Evolutionary conservation across 139 green algal genomes (phyloP).

Genomic region (Coelastrella sp.): DNA sequence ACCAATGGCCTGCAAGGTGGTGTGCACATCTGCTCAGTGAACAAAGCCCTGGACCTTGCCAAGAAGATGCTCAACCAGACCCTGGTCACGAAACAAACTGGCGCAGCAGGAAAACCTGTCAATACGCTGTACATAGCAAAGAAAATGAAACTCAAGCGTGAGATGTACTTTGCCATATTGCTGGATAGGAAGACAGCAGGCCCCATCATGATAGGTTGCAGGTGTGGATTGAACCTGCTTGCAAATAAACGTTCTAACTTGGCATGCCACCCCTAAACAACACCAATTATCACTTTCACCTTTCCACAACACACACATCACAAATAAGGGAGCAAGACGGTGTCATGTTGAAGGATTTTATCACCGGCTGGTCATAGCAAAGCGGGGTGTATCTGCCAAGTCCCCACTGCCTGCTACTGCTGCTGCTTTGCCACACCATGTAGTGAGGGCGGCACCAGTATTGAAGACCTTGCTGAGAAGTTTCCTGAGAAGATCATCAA

Average conservation of each 20-base stretch:
- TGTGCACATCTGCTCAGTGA: constrained; percentile 86
- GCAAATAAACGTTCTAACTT: no score
- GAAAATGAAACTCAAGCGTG: constrained; percentile 94
- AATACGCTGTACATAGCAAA: constrained; percentile 94
- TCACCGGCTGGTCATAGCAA: no score
- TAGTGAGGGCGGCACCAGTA: constrained; percentile 90
- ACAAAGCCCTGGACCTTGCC: constrained; percentile 78
- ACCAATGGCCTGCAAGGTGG: constrained; percentile 97
- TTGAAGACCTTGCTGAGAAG: constrained; percentile 98
- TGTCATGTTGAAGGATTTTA: no score
- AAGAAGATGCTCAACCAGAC: constrained; percentile 88
- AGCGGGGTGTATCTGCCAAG: neutral
- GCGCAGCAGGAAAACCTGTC: constrained; percentile 93
- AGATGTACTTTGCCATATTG: constrained; percentile 99
- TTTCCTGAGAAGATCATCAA: constrained; percentile 98
- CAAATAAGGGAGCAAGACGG: no score
- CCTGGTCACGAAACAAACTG: constrained; percentile 97
- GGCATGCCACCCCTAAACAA: no score
- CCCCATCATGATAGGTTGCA: constrained; percentile 90
- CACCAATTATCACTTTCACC: no score
- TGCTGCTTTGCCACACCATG: neutral
- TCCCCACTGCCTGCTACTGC: neutral
- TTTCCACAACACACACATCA: no score
- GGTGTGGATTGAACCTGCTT: neutral
- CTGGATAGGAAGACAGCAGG: constrained; percentile 88